Evolutionary conservation across 192 early-diverging fungal species (phyloP), one percentile per base, ranked within the genome.

Genomic region (Podila horticola): DNA sequence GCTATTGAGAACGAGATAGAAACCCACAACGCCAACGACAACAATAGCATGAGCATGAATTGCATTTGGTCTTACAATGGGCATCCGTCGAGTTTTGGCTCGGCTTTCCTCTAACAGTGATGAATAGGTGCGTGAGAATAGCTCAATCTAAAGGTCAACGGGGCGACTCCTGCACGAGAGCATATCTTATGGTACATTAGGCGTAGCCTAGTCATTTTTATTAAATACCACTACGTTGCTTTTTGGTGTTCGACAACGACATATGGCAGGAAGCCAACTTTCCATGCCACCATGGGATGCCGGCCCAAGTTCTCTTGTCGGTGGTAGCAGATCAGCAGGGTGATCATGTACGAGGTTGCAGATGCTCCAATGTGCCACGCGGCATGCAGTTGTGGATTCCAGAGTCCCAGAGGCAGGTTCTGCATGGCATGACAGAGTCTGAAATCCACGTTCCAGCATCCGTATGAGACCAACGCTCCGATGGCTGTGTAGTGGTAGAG

Each of bases 301-400:
- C 48, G 68, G 12, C 69, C 69, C 30, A 79, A 58, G 29, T 79
- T 79, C 38, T 79, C 69, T 19, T 69, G 55, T 2, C 75, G 75
- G 59, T 79, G 64, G 17, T 62, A 71, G 51, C 75, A 79, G 4
- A 71, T 60, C 36, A 79, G 28, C 26, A 79, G 51, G 48, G 75
- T 71, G 24, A 67, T 45, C 48, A 79, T 5, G 17, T 79, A 79
- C 7, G 69, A 79, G 15, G 63, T 62, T 12, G 62, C 15, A 4
- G 75, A 71, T 10, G 75, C 68, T 29, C 75, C 75, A 11, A 79
- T 50, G 45, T 79, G 75, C 75, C 75, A 79, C 6, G 70, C 52
- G 9, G 75, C 75, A 28, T 79, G 75, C 34, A 79, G 38, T 29
- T 79, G 75, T 29, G 75, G 75, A 59, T 79, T 79, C 57, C 71